Evolutionary conservation across 352 stramenopile genomes (phyloP), one percentile per base, ranked within the genome.

Genomic region (Phytopythium delawarense): DNA sequence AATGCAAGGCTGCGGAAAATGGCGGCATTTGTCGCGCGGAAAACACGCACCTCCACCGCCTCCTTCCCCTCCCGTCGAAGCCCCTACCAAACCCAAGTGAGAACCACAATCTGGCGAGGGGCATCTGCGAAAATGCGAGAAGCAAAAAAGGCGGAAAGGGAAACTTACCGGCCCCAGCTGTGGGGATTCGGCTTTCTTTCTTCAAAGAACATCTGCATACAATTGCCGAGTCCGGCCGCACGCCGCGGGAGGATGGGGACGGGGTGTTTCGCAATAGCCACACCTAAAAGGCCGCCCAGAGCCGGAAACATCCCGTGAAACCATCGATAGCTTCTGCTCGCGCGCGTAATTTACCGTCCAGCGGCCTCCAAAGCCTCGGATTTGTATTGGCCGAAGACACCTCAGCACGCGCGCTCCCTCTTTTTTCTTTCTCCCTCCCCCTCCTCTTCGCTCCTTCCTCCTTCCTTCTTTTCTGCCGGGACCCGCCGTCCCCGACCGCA

Each of bases 71-170:
- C 42, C 18, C 42, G 8, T 48, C 34, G 34, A 39, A 39, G 7
- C 4, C 1, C 6, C 25, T 56, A 56, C 30, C 42, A 56, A 56
- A 32, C 1, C 11, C 50, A 56, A 56, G 50, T 42, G 50, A 18
- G 4, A 23, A 4, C 21, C 28, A 56, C 50, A 56, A 56, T 56
- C 39, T 42, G 50, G 50, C 50, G 18, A 8, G 25, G 15, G 23
- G 4, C 25, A 50, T 56, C 50, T 56, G 50, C 50, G 50, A 56
- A 56, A 56, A 56, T 40, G 50, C 25, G 30, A 16, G 37, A 42
- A 42, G 18, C 13, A 2, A 46, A 46, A 46, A 46, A 46, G 40
- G 18, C 40, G 16, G 40, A 46, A 32, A 32, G 16, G 25, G n/a
- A 32, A 51, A 51, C 3, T 18, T 30, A 51, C 45, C 18, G 28